Base-by-base conservation (phyloP, 1,284 basidiomycete genomes). In the Rhizoctonia solani region DNA sequence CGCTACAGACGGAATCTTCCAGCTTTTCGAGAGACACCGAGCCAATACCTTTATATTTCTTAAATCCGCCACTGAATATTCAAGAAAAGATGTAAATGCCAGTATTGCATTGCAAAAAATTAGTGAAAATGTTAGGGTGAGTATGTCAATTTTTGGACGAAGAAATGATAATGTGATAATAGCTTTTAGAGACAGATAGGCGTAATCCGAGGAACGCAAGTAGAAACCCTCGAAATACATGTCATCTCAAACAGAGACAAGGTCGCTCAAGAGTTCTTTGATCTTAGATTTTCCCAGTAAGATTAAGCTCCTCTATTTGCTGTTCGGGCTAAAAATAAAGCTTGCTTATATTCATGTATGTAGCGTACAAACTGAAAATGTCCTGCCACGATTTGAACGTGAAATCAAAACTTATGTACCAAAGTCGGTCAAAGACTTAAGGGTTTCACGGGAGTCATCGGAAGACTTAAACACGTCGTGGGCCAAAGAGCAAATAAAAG, bases 181-280 rank as follows among this genome's bases (percentile, higher is more conserved):
- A 8, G 16, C 37, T 39, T 8, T 39, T 16, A 88, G 86, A 85
- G 58, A n/a, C 58, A 87, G 83, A 74, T 85, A 16, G 86, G 86
- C 1, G 76, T 83, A 49, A 72, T 87, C 27, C 79, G 83, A 59
- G 79, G 81, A 44, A 76, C 81, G 0, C 81, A 84, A 0, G 80
- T 86, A 0, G 75, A 77, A 4, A 79, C 78, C 3, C 79, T 87
- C 25, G 86, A 88, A 71, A 80, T 87, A 5, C 86, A 87, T 72
- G 86, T 88, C 1, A 82, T 87, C 16, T 87, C 86, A 0, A 87
- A 87, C 72, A 78, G 85, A 23, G 86, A 87, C 72, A 80, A 83
- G 9, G 77, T 86, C 4, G 83, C 85, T 0, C 85, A 86, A 72
- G 85, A 86, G 73, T 72, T 85, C 0, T 87, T 88, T 71, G 86